Conservation (phyloP, 2,329 filamentous ascomycete species). For the Talaromyces sp. region DNA sequence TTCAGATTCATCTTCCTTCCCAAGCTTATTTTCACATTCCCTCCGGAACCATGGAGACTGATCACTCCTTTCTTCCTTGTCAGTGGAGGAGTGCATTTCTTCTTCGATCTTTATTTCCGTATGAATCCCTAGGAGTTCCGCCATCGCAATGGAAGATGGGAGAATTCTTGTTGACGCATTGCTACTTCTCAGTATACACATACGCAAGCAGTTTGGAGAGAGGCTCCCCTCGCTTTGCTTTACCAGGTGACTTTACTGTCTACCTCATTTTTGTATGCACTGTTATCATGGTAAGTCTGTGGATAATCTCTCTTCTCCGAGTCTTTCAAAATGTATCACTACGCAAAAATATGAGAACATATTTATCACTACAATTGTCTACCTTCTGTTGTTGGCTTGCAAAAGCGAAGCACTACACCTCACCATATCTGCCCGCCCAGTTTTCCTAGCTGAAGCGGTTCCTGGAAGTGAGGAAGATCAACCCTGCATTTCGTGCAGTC, state of each 20-base stretch:
- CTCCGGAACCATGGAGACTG: constrained; percentile 60
- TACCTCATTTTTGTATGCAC: constrained; percentile 71
- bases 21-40: constrained; percentile 52
- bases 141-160: neutral
- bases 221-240: constrained; percentile 66
- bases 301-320: constrained; percentile 16
- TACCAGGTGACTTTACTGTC: constrained; percentile 74
- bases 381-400: neutral
- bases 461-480: constrained; percentile 79
- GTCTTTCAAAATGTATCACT: constrained; percentile 9
- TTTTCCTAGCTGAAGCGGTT: constrained; percentile 71
- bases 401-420: constrained; percentile 46
- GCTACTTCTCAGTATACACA: constrained; percentile 57
- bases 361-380: neutral
- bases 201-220: constrained; percentile 73
- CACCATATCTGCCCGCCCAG: constrained; percentile 74
- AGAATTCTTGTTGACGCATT: neutral
- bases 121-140: constrained; percentile 28
- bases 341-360: constrained; percentile 2
- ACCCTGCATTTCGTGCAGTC: constrained; percentile 61
- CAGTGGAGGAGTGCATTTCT: constrained; percentile 53
- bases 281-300: constrained; percentile 72
- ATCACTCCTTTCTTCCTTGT: constrained; percentile 59
- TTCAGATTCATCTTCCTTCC: constrained; percentile 54
- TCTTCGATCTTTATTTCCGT: constrained; percentile 73